phyloP scores from a whole-genome alignment of 2,329 filamentous ascomycete species.

The Zymoseptoria crescenta region DNA sequence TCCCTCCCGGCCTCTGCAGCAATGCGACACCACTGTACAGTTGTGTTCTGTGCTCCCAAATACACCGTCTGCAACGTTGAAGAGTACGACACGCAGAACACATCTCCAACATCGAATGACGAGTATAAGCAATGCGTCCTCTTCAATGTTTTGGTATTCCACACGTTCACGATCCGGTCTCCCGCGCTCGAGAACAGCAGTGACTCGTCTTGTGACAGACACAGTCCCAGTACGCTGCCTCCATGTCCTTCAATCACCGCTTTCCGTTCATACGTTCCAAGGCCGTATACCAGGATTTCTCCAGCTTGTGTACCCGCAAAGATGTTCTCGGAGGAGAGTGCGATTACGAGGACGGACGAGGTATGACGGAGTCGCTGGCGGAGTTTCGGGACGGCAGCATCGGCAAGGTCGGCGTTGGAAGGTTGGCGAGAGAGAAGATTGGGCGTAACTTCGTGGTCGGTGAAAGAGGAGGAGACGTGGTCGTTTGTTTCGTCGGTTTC shows the following conservation, averaged over 20 bases:
- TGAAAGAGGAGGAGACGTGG: background rate
- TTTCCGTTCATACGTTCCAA: constrained; percentile 77
- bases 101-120: constrained; percentile 86
- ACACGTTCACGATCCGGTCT: constrained; percentile 90
- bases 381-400: constrained; percentile 48
- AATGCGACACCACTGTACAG: constrained; percentile 77
- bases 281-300: constrained; percentile 83
- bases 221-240: constrained; percentile 80
- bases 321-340: constrained; percentile 70
- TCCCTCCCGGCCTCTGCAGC: constrained; percentile 9
- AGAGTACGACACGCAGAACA: constrained; percentile 92
- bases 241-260: constrained; percentile 79
- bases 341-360: constrained; percentile 74
- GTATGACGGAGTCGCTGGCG: constrained; percentile 68
- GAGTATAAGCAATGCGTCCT: constrained; percentile 87
- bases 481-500: background rate
- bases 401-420: constrained; percentile 7
- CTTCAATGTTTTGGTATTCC: constrained; percentile 69
- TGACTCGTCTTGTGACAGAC: constrained; percentile 64
- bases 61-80: constrained; percentile 72
- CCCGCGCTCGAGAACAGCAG: constrained; percentile 88
- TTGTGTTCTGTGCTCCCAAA: constrained; percentile 87
- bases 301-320: constrained; percentile 91
- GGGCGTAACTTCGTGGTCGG: background rate
- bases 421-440: background rate